Conservation (phyloP, 1,139 yeast genomes). For the Blastobotrys apis region DNA sequence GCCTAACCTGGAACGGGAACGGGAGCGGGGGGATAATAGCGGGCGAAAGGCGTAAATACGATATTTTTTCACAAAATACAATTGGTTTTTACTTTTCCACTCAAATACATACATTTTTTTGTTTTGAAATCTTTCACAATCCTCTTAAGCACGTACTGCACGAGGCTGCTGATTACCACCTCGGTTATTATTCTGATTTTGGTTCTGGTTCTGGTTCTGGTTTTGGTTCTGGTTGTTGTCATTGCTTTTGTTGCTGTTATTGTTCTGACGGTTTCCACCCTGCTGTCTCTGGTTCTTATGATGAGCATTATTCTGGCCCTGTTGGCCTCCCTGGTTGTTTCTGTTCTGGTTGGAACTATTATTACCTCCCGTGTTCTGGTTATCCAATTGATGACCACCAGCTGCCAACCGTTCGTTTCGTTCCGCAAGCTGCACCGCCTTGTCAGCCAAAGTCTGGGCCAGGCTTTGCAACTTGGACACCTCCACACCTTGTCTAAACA, state of each 20-base stretch:
- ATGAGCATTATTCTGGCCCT: conserved; percentile 12
- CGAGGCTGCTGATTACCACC: no score
- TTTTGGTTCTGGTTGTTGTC: neutral
- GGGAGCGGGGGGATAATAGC: no score
- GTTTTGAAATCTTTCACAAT: no score
- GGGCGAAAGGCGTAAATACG: no score
- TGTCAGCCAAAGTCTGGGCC: conserved; percentile 83
- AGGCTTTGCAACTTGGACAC: conserved; percentile 83
- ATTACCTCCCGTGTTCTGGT: conserved; percentile 11
- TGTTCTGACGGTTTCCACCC: neutral
- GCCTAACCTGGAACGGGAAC: no score
- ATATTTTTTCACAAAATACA: no score
- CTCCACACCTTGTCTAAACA: conserved; percentile 69
- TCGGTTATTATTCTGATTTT: no score
- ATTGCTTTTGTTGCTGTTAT: neutral
- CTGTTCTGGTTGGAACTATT: neutral
- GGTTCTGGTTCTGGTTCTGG: neutral
- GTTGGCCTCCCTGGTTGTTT: neutral
- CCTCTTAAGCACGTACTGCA: conserved; percentile 5
- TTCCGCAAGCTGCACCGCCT: conserved; percentile 74
- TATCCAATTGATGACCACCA: conserved; percentile 54
- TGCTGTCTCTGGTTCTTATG: conserved; percentile 14
- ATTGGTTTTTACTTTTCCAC: no score
- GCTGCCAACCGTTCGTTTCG: conserved; percentile 81
- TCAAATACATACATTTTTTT: no score